These are phyloP conservation scores for Waltiozyma sp. DNA, from an alignment of 1,139 yeast genomes.

Conservation along the genomic window DNA sequence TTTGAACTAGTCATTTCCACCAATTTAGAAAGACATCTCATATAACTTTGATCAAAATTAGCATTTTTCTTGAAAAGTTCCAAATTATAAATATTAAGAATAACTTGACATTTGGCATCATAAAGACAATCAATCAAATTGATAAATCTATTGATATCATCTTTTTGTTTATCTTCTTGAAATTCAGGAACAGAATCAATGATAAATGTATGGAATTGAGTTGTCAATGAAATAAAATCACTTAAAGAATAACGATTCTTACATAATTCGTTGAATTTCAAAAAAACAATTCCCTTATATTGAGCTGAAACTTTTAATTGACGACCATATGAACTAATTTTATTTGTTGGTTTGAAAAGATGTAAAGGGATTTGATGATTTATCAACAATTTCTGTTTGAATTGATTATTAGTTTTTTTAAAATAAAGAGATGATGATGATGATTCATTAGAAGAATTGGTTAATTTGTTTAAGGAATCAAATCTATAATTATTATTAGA, in stretches of 20 bases:
- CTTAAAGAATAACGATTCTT: constrained; percentile 50
- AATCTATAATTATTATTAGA: not conserved
- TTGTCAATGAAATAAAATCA: constrained; percentile 59
- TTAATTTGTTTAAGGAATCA: not conserved
- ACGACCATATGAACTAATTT: constrained; percentile 47
- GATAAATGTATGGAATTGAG: constrained; percentile 44
- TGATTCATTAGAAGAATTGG: not conserved
- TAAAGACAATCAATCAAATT: constrained; percentile 59
- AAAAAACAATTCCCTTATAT: constrained; percentile 32
- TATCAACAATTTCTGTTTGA: not conserved
- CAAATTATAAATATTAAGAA: too few species aligned
- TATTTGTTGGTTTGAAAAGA: not conserved
- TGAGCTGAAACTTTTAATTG: constrained; percentile 36
- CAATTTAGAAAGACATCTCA: not conserved
- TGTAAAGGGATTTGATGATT: not conserved
- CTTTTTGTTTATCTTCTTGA: constrained; percentile 46
- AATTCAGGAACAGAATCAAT: constrained; percentile 54
- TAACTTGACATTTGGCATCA: constrained; percentile 51
- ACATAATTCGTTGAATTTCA: constrained; percentile 48
- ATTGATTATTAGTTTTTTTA: not conserved
- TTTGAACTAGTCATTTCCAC: not conserved
- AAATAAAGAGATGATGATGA: not conserved
- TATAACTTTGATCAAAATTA: not conserved
- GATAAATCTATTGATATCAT: constrained; percentile 60
- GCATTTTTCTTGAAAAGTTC: not conserved